Base-by-base conservation (phyloP, 148 eudicot species). In the Chenopodium berlandieri region DNA sequence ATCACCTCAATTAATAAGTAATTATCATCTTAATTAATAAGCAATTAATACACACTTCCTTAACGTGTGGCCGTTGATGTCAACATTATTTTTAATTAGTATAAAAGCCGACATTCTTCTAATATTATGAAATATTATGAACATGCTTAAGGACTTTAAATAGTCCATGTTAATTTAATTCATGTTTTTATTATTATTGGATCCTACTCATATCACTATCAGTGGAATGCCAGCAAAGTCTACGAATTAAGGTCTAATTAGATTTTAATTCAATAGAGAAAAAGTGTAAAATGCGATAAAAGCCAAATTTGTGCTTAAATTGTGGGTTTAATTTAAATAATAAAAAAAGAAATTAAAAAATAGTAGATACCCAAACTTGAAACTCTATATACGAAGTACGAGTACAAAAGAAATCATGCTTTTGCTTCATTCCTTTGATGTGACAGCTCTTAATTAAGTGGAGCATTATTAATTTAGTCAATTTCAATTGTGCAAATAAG, bases 211-310 rank as follows among this genome's bases (percentile, higher is more conserved):
- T 67, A 22, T 66, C 62, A 6, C 73, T 66, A 14, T 75, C 79
- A 81, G 79, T 75, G 60, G 81, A 79, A 70, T 69, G 73, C 65
- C 81, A 79, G 50, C 75, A 50, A 79, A 4, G 75, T 40, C 73
- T 40, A 66, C 44, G 80, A 46, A 8, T 58, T 34, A 37, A 37
- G 44, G 44, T 37, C 44, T 37, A 37, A 37, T 37, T 5, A 37
- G 44, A 37, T 37, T 37, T 32, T 37, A 27, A 0, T 1, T 56
- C 6, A 19, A 54, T 75, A 17, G 47, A 19, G 10, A 34, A 75
- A 75, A 27, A 19, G 64, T 20, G 48, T 25, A 14, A 56, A 56
- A 14, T 17, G 17, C 62, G 32, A 14, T 54, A 27, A 6, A 56
- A 31, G 78, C 23, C 66, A 75, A 75, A 75, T 23, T 75, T 75